Conservation (phyloP, 352 stramenopile species). For the Globisporangium carolinianum region DNA sequence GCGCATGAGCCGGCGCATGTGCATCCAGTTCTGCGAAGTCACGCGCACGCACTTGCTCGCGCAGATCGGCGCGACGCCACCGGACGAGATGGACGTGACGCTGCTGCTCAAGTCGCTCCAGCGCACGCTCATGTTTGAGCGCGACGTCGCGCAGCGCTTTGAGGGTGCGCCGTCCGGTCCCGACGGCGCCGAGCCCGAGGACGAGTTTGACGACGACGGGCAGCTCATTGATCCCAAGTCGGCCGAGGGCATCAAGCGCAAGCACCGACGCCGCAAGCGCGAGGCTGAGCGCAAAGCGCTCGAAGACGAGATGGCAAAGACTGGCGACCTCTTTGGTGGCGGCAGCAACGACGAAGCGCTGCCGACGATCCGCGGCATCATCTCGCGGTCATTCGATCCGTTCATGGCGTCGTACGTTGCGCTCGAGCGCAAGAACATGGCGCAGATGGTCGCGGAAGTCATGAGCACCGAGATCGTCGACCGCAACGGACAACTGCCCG, state of each 20-base stretch:
- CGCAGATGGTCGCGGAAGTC: constrained; percentile 87
- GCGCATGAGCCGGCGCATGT: constrained; percentile 92
- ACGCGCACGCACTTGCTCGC: constrained; percentile 71
- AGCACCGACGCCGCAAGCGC: constrained; percentile 68
- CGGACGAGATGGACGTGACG: constrained; percentile 73
- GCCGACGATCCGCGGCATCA: constrained; percentile 72
- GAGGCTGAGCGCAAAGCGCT: constrained; percentile 60
- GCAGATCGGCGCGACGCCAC: constrained; percentile 55
- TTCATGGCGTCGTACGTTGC: constrained; percentile 97
- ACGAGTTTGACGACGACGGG: constrained; percentile 66
- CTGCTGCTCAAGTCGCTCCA: constrained; percentile 65
- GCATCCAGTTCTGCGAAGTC: constrained; percentile 88
- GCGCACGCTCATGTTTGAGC: constrained; percentile 74
- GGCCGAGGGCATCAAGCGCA: constrained; percentile 68
- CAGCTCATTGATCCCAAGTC: constrained; percentile 68
- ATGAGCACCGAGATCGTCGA: constrained; percentile 92
- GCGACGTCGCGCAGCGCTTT: constrained; percentile 60
- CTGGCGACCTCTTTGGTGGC: constrained; percentile 26
- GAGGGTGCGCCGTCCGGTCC: constrained; percentile 29
- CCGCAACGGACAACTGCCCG: constrained; percentile 90
- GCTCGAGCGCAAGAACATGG: constrained; percentile 95
- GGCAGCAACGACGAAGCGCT: constrained; percentile 41
- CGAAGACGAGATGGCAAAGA: constrained; percentile 60
- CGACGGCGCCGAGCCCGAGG: constrained; percentile 40
- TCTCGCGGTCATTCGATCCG: constrained; percentile 93